phyloP scores from a whole-genome alignment of 176 grass and related monocot genomes.

The Bolboschoenus planiculmis region DNA sequence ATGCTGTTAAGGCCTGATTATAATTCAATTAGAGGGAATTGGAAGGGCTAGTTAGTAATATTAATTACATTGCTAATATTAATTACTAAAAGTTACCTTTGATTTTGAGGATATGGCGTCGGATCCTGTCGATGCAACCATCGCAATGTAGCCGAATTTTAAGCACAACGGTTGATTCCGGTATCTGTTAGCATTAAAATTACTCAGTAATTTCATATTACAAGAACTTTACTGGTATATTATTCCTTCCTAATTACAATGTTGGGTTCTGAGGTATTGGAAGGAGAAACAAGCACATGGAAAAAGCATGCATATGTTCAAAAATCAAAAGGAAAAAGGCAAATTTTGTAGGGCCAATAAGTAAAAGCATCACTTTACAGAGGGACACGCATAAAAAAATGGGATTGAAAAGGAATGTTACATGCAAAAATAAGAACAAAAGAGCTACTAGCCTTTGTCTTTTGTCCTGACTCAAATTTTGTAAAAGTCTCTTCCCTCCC shows the following conservation, averaged over 20 bases:
- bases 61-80: neutral
- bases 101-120: conserved; percentile 53
- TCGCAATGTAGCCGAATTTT: conserved; percentile 94
- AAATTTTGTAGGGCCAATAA: conserved; percentile 4
- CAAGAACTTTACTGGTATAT: neutral
- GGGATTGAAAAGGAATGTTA: neutral
- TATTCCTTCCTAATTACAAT: neutral
- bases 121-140: conserved; percentile 75
- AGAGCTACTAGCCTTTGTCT: too few species aligned
- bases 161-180: conserved; percentile 65
- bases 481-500: neutral
- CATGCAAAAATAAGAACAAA: neutral
- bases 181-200: conserved; percentile 9
- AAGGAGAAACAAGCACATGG: conserved; percentile 1
- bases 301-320: neutral
- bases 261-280: neutral
- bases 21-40: neutral
- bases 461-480: conserved; percentile 4
- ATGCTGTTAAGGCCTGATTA: neutral
- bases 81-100: conserved; percentile 39
- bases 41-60: neutral
- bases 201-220: neutral
- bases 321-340: neutral
- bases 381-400: neutral
- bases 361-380: conserved; percentile 15